Conservation (phyloP, 2,329 filamentous ascomycete genomes). For the Aspergillus hortae region DNA sequence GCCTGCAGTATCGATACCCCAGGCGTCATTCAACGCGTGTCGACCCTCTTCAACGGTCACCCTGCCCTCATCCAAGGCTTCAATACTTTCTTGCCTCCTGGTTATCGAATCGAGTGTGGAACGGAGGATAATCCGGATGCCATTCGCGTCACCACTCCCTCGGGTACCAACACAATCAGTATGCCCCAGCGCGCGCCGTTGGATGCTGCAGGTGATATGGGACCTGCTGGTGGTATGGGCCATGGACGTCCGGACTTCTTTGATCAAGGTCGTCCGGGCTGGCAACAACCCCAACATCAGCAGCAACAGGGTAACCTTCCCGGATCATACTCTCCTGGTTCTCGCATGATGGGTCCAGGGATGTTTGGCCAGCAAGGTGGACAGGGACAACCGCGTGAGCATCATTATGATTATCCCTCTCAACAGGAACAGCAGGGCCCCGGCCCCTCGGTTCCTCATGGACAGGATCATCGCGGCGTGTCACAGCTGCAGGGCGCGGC, state of each 20-base stretch:
- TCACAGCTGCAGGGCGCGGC: conserved; percentile 65
- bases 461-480: conserved; percentile 63
- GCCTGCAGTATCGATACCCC: conserved; percentile 78
- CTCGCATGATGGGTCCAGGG: conserved; percentile 32
- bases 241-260: conserved; percentile 38
- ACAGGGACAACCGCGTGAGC: conserved; percentile 39
- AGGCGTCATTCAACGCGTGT: conserved; percentile 94
- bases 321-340: conserved; percentile 41
- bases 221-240: conserved; percentile 27
- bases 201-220: conserved; percentile 28
- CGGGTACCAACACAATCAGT: conserved; percentile 91
- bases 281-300: conserved; percentile 35
- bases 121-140: conserved; percentile 91
- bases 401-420: conserved; percentile 41
- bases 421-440: conserved; percentile 47
- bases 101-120: conserved; percentile 95
- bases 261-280: conserved; percentile 37
- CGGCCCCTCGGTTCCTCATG: conserved; percentile 49
- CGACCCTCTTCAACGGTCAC: conserved; percentile 90
- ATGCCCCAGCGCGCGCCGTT: conserved; percentile 52
- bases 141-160: conserved; percentile 93
- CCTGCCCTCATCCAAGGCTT: conserved; percentile 95
- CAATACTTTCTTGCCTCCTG: conserved; percentile 93
- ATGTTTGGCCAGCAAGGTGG: conserved; percentile 36
- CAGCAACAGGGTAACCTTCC: conserved; percentile 29